Conservation (phyloP, 2,329 filamentous ascomycete species). For the Leptographium flavum region DNA sequence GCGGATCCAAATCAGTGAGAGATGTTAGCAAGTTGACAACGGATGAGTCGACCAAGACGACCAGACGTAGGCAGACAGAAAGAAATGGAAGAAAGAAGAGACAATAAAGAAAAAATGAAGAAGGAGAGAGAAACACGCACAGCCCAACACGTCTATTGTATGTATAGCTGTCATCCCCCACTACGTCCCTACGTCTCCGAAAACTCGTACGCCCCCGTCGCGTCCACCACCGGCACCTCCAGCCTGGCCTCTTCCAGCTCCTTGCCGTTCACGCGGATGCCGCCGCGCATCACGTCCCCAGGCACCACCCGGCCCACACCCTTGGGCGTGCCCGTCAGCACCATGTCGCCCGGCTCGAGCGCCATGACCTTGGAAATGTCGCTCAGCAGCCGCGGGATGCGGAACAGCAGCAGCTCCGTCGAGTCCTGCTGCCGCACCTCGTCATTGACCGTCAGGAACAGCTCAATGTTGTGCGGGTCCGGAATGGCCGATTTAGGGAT, state of each 20-base stretch:
- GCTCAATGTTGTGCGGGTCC: constrained; percentile 75
- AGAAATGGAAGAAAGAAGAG: background rate
- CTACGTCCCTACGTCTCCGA: constrained; percentile 50
- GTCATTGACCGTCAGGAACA: constrained; percentile 76
- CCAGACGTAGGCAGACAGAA: background rate
- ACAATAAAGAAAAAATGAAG: too few species aligned
- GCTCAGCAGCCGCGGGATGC: constrained; percentile 71
- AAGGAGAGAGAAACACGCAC: too few species aligned
- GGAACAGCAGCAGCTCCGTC: constrained; percentile 89
- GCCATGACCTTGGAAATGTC: constrained; percentile 95
- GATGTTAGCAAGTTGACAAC: too few species aligned
- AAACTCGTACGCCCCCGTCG: constrained; percentile 64
- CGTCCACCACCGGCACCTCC: constrained; percentile 71
- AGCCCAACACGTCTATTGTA: too few species aligned
- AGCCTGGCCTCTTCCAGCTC: constrained; percentile 76
- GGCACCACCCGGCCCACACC: constrained; percentile 77
- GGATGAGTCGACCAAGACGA: constrained; percentile 9
- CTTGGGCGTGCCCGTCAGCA: constrained; percentile 94
- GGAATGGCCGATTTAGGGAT: constrained; percentile 70
- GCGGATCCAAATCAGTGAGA: constrained; percentile 45
- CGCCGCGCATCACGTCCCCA: constrained; percentile 78
- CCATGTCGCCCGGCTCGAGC: constrained; percentile 77
- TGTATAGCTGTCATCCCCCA: background rate
- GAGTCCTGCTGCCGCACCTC: constrained; percentile 68
- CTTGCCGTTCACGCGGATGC: constrained; percentile 64